Evolutionary conservation across 1,139 yeast species (phyloP).

Genomic region (Ashbya aceris): DNA sequence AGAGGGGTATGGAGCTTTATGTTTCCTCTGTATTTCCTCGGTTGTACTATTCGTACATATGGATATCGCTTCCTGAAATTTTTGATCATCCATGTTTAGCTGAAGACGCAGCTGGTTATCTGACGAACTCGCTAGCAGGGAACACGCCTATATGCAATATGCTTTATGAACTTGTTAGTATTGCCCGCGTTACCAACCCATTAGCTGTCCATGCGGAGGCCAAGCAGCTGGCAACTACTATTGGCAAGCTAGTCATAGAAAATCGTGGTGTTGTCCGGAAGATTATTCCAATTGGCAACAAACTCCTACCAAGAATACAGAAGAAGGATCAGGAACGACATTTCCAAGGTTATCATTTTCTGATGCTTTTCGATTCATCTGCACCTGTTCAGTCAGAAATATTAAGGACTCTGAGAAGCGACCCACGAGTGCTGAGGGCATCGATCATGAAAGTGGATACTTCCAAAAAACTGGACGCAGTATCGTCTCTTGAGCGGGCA

Average conservation of each 20-base stretch:
- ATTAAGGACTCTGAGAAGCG: constrained; percentile 67
- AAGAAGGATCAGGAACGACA: constrained; percentile 83
- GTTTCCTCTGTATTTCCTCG: too few relatives aligned
- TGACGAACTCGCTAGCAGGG: too few relatives aligned
- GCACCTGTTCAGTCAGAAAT: constrained; percentile 82
- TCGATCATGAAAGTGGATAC: constrained; percentile 63
- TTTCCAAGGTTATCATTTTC: constrained; percentile 81
- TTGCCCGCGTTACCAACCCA: constrained; percentile 68
- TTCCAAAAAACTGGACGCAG: constrained; percentile 42
- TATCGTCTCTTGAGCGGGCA: constrained; percentile 42
- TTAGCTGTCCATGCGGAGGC: constrained; percentile 52
- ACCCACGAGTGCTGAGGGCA: constrained; percentile 83
- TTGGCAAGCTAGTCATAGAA: constrained; percentile 73
- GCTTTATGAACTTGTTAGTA: constrained; percentile 87
- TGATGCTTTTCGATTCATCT: constrained; percentile 79
- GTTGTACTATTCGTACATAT: too few relatives aligned
- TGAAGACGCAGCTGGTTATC: too few relatives aligned
- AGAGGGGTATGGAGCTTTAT: too few relatives aligned
- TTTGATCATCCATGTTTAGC: too few relatives aligned
- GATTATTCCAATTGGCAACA: constrained; percentile 69
- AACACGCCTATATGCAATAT: constrained; percentile 31
- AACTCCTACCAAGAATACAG: constrained; percentile 70
- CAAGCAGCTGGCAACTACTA: constrained; percentile 53
- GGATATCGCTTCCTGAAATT: too few relatives aligned
- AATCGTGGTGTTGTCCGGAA: constrained; percentile 90